Evolutionary conservation across 164 flowering plant species (phyloP).

Genomic region (grape (Vitis vinifera)): DNA sequence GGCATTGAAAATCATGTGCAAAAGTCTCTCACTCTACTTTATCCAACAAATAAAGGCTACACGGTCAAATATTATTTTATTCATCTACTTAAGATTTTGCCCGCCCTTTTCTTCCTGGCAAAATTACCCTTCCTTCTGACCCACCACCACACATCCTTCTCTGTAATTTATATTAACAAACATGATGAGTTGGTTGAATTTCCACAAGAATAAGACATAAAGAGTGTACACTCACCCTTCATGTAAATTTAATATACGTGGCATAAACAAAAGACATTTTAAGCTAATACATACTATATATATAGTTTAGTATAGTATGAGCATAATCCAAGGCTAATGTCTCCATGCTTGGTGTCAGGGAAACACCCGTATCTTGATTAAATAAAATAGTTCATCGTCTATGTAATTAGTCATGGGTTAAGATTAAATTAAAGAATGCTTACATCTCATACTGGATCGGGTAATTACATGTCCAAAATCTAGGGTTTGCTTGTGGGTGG

Average conservation of each 20-base stretch:
- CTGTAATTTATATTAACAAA: too few relatives aligned
- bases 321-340: constrained; percentile 21
- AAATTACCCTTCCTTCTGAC: neutral
- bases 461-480: constrained; percentile 25
- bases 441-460: constrained; percentile 15
- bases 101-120: neutral
- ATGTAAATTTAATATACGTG: too few relatives aligned
- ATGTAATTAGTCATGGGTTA: neutral
- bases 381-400: neutral
- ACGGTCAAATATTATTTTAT: constrained; percentile 30
- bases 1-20: constrained; percentile 1
- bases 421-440: constrained; percentile 1
- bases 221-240: too few relatives aligned
- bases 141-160: too few relatives aligned
- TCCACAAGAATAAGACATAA: too few relatives aligned
- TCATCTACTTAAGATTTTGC: constrained; percentile 20
- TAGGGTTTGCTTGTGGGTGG: constrained; percentile 25
- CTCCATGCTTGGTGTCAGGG: constrained; percentile 28
- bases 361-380: constrained; percentile 10
- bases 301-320: constrained; percentile 2
- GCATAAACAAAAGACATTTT: too few relatives aligned
- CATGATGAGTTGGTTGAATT: too few relatives aligned
- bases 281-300: neutral
- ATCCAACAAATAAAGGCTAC: constrained; percentile 1
- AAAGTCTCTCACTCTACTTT: constrained; percentile 12